Percentiles rank a stretch among this genome's conserved stretches.
phyloP scores from a whole-genome alignment of 768 basidiomycete genomes.

The Mycena rebaudengoi region DNA sequence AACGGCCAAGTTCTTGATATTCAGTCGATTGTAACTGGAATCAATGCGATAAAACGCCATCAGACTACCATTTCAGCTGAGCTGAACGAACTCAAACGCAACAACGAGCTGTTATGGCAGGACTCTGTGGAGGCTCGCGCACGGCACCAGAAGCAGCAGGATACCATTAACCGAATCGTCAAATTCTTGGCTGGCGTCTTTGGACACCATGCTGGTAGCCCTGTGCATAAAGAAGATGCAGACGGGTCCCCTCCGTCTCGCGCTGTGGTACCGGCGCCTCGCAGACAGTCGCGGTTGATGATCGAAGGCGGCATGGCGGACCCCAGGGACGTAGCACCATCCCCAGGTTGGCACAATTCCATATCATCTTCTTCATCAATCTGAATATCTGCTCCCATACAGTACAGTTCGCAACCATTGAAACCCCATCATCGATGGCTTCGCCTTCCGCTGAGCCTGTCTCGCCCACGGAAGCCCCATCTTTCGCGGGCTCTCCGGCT shows the following conservation, averaged over 20 bases:
- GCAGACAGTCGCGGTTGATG: slow-evolving; percentile 66
- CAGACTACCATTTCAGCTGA: slow-evolving; percentile 93
- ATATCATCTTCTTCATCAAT: slow-evolving; percentile 10
- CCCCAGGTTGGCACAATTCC: slow-evolving; percentile 25
- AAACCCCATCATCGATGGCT: slow-evolving; percentile 19
- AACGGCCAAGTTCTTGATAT: slow-evolving; percentile 73
- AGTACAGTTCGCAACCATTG: slow-evolving; percentile 24
- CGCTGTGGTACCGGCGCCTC: slow-evolving; percentile 59
- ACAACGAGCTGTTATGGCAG: slow-evolving; percentile 93
- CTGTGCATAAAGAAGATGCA: slow-evolving; percentile 45
- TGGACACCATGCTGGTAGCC: slow-evolving; percentile 56
- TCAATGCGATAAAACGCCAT: slow-evolving; percentile 88
- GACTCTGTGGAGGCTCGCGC: slow-evolving; percentile 83
- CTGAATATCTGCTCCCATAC: background rate
- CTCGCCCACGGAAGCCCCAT: slow-evolving; percentile 12
- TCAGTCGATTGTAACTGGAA: slow-evolving; percentile 80
- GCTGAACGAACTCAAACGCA: slow-evolving; percentile 85
- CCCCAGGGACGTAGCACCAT: slow-evolving; percentile 53
- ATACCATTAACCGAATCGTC: slow-evolving; percentile 95
- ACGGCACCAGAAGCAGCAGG: slow-evolving; percentile 91
- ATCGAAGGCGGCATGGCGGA: slow-evolving; percentile 62
- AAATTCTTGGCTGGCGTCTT: slow-evolving; percentile 96
- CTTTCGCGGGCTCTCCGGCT: slow-evolving; percentile 11
- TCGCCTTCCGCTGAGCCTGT: slow-evolving; percentile 21
- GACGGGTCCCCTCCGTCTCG: slow-evolving; percentile 40